Percentiles rank a stretch among this genome's conserved stretches.
Evolutionary conservation across 1,284 basidiomycete genomes (phyloP).

Genomic region (Fomes fomentarius): DNA sequence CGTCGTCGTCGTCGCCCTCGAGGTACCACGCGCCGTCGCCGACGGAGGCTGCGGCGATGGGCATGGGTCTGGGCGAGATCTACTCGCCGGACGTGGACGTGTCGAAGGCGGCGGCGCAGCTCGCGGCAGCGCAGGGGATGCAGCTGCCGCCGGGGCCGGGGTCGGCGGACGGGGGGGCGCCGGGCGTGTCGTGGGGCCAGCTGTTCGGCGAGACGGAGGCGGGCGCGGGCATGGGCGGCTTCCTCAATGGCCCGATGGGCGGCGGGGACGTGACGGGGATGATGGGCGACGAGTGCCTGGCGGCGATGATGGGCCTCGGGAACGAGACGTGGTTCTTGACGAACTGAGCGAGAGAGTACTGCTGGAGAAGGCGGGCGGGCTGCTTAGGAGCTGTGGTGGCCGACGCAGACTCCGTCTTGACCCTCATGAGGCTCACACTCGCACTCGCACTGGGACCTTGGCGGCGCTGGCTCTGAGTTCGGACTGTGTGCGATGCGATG

Average conservation of each 20-base stretch:
- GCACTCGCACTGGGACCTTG: too few relatives aligned
- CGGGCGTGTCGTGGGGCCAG: conserved; percentile 14
- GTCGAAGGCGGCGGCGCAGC: conserved; percentile 18
- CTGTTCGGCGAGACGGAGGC: conserved; percentile 7
- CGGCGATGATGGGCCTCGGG: conserved; percentile 25
- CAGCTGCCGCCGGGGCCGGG: neutral
- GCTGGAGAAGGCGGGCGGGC: neutral
- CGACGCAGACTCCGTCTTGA: too few relatives aligned
- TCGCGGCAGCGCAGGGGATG: conserved; percentile 15
- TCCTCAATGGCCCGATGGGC: conserved; percentile 9
- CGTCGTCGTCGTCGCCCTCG: neutral
- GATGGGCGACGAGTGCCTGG: conserved; percentile 22
- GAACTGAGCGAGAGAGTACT: neutral
- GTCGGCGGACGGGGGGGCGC: neutral
- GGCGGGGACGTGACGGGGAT: conserved; percentile 13
- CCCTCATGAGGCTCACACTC: too few relatives aligned
- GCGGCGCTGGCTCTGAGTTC: too few relatives aligned
- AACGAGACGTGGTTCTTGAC: conserved; percentile 22
- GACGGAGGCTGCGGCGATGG: conserved; percentile 5
- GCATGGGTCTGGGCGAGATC: conserved; percentile 6
- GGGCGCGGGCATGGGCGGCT: conserved; percentile 1
- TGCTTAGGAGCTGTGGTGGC: too few relatives aligned
- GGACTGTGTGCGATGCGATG: too few relatives aligned
- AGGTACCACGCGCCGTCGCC: conserved; percentile 7
- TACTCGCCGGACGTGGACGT: conserved; percentile 22